phyloP scores from a whole-genome alignment of 192 early-diverging fungal species.

The Entomortierella beljakovae region DNA sequence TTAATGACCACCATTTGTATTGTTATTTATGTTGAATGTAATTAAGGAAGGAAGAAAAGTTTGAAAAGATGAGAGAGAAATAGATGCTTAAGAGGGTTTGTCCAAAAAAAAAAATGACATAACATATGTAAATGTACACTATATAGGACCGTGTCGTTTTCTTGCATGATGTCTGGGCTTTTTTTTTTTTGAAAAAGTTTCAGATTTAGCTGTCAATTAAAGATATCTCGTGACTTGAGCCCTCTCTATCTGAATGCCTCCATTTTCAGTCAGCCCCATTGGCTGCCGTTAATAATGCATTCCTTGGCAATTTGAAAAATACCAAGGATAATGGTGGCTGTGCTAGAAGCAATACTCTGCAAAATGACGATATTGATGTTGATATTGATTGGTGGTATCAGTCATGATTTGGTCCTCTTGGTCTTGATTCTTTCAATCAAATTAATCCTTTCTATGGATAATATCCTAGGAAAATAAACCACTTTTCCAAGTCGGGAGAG shows the following conservation, averaged over 20 bases:
- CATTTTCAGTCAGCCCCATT: not conserved
- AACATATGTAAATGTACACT: not conserved
- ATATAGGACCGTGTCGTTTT: conserved; percentile 3
- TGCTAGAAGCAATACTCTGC: no score
- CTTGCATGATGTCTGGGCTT: not conserved
- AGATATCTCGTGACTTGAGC: not conserved
- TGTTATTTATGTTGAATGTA: not conserved
- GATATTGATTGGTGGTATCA: no score
- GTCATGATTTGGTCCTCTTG: no score
- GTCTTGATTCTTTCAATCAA: no score
- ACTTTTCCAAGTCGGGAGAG: no score
- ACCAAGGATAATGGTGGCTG: no score
- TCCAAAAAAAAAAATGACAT: not conserved
- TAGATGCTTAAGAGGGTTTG: not conserved
- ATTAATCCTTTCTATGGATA: no score
- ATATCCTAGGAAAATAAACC: no score
- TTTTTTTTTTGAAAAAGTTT: not conserved
- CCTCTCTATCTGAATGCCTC: not conserved
- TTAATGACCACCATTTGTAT: conserved; percentile 60
- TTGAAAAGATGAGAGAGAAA: not conserved
- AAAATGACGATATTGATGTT: no score
- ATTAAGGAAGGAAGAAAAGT: not conserved
- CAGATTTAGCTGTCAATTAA: not conserved
- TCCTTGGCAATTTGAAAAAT: no score
- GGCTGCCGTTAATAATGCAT: not conserved